Base-by-base conservation (phyloP, 768 basidiomycete species). In the Bullera alba region DNA sequence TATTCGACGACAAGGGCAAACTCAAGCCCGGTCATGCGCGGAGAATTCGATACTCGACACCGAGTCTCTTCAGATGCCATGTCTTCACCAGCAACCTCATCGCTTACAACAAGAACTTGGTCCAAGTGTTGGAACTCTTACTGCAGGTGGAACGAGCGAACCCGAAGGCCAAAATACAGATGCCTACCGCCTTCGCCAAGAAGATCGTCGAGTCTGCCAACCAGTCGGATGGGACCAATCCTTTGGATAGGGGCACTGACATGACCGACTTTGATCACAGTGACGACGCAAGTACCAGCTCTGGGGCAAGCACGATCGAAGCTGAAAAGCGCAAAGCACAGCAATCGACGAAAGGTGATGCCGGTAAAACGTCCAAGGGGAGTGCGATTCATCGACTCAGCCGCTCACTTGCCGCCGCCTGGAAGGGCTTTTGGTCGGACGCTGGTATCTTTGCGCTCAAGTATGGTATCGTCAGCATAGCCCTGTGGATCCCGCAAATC, bases 401-500 rank as follows among this genome's bases (percentile, higher is more conserved):
- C 55, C 61, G 76, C 43, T 28, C 42, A 2, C 4, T 79, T 2
- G 73, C 76, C 46, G 21, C 30, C 1, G 12, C 71, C 14, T 77
- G 75, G 57, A 58, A 70, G 17, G 79, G 79, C 75, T 60, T 72
- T 1, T 70, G 66, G 26, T 77, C 77, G 0, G 65, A 77, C 0
- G 73, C 78, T 49, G 79, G 72, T 4, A 42, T 75, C 70, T 83
- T 80, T 54, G 75, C 77, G 0, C 74, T 81, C 59, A 78, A 79
- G 65, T 78, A 79, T 52, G 75, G 74, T 0, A 28, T 80, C 5
- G 57, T 80, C 10, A 76, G 77, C 0, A 61, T 82, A 32, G 77
- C 75, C 0, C 63, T 82, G 2, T 82, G 79, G 79, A 64, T 81
- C 0, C 80, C 80, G 0, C 61, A 74, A 2, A 77, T 81, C 0